phyloP scores from a whole-genome alignment of 768 basidiomycete species.

The Leccinellum rugosiceps region DNA sequence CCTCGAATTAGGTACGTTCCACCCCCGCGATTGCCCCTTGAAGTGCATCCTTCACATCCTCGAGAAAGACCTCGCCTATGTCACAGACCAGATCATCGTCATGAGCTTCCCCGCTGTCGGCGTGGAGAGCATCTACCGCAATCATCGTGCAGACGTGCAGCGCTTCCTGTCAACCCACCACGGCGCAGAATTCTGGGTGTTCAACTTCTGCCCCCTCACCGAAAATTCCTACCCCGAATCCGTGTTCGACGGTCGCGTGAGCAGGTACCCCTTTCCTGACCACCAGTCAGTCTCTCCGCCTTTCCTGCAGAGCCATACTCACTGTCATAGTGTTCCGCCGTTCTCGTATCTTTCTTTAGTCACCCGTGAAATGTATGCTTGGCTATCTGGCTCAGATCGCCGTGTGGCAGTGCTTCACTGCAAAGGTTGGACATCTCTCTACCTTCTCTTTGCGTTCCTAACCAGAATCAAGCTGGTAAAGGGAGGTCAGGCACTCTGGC shows the following conservation, averaged over 20 bases:
- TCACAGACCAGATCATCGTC: conserved; percentile 72
- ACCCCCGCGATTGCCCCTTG: conserved; percentile 12
- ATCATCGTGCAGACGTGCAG: conserved; percentile 70
- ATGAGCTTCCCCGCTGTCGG: conserved; percentile 86
- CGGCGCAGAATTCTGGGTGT: conserved; percentile 78
- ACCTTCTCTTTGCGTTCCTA: neutral
- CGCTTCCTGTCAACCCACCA: conserved; percentile 73
- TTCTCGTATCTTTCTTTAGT: conserved; percentile 69
- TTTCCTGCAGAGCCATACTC: conserved; percentile 8
- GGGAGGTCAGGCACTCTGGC: conserved; percentile 86
- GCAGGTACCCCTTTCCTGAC: conserved; percentile 86
- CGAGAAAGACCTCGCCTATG: conserved; percentile 54
- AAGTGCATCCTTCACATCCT: neutral
- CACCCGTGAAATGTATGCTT: conserved; percentile 68
- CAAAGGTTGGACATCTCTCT: conserved; percentile 54
- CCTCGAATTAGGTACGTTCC: conserved; percentile 63
- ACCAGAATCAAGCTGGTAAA: conserved; percentile 56
- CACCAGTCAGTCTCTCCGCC: conserved; percentile 79
- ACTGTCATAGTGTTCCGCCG: conserved; percentile 61
- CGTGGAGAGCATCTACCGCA: conserved; percentile 76
- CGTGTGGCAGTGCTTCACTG: conserved; percentile 82
- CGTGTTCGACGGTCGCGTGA: conserved; percentile 71
- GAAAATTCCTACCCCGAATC: conserved; percentile 77
- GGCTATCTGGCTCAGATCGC: conserved; percentile 63
- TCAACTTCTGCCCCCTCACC: conserved; percentile 80